A percentile compares a stretch with the other conserved stretches of the same genome.
Evolutionary conservation across 495 filamentous ascomycete genomes (phyloP).

Genomic region (Hyaloscypha bicolor): DNA sequence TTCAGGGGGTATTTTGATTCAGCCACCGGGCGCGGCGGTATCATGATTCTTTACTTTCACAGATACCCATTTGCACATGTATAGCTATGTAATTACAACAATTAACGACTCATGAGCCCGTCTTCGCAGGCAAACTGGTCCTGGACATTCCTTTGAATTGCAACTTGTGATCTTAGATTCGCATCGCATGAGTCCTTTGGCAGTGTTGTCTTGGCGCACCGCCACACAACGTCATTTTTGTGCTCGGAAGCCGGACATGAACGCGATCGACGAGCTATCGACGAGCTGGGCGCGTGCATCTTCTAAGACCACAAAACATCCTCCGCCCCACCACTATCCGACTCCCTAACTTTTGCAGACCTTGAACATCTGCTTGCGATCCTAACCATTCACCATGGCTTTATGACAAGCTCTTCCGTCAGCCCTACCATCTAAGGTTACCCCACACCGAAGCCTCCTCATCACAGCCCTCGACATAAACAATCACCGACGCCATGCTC

Average conservation of each 20-base stretch:
- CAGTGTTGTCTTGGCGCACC: slow-evolving; percentile 5
- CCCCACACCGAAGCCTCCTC: background rate
- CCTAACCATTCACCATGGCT: background rate
- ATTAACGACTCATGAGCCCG: background rate
- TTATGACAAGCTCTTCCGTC: slow-evolving; percentile 4
- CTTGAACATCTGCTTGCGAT: slow-evolving; percentile 1
- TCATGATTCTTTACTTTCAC: background rate
- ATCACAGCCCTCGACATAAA: background rate
- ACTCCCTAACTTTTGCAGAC: background rate
- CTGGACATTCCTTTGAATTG: no score
- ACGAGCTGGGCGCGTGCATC: slow-evolving; percentile 9
- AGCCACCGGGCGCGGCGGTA: background rate
- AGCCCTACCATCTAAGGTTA: background rate
- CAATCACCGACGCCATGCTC: slow-evolving; percentile 62
- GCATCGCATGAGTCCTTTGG: background rate
- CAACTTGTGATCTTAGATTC: no score
- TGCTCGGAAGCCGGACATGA: slow-evolving; percentile 7
- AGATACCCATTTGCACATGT: background rate
- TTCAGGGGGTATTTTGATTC: background rate
- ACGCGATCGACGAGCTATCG: background rate
- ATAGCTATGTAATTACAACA: slow-evolving; percentile 6
- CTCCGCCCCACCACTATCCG: background rate
- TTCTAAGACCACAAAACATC: background rate
- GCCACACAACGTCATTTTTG: slow-evolving; percentile 27
- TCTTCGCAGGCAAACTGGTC: no score